Conservation (phyloP, 176 grass and related monocot genomes). For the Olyra latifolia region DNA sequence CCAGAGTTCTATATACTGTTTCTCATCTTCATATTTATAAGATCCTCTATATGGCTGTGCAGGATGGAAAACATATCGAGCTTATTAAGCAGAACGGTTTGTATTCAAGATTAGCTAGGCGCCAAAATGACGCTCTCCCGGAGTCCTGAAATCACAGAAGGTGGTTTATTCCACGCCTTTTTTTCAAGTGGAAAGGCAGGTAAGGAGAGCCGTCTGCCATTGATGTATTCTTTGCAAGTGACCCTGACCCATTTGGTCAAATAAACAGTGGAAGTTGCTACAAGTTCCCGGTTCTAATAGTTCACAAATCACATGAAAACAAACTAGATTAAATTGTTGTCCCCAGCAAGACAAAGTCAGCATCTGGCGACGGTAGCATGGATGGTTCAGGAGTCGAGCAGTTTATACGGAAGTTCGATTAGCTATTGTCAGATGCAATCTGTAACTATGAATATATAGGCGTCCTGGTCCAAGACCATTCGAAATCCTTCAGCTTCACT, state of each 20-base stretch:
- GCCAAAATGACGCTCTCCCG: constrained; percentile 67
- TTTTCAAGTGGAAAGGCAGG: constrained; percentile 21
- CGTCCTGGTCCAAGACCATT: not conserved
- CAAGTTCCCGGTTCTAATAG: not conserved
- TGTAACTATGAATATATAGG: constrained; percentile 34
- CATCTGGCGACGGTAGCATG: not conserved
- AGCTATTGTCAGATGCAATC: not conserved
- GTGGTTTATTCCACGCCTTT: constrained; percentile 23
- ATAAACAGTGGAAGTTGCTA: not conserved
- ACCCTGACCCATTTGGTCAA: not conserved
- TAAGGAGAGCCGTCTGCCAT: not conserved
- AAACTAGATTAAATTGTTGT: not conserved
- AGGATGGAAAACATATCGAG: constrained; percentile 81
- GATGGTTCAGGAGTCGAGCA: not conserved
- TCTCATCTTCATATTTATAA: not conserved
- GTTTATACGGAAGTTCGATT: not conserved
- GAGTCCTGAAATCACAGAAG: constrained; percentile 32
- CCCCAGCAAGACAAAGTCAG: not conserved
- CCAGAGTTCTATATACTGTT: not conserved
- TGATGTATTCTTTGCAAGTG: constrained; percentile 36
- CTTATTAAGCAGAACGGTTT: constrained; percentile 79
- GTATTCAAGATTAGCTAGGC: constrained; percentile 82
- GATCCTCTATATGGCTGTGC: constrained; percentile 30
- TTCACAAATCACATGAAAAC: constrained; percentile 20
- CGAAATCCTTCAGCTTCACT: not conserved